Evolutionary conservation across 2,329 filamentous ascomycete genomes (phyloP).

Genomic region (Fusarium nygamai): DNA sequence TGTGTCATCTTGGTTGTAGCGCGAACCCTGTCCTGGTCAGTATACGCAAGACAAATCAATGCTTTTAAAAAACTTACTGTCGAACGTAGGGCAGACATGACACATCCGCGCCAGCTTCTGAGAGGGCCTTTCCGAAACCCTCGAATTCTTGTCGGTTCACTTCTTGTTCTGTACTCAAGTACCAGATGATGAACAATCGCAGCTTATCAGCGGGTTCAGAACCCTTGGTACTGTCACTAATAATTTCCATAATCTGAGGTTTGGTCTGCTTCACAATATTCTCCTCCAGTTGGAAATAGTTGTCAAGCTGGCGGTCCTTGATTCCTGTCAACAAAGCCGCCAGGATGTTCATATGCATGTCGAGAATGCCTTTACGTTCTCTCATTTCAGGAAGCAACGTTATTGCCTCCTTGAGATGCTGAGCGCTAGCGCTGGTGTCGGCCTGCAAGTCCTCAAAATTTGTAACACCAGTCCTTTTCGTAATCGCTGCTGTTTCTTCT

Average conservation of each 20-base stretch:
- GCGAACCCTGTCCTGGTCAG: conserved; percentile 70
- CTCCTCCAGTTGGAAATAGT: conserved; percentile 95
- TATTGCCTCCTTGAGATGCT: conserved; percentile 95
- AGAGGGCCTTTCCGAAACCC: conserved; percentile 85
- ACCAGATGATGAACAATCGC: conserved; percentile 96
- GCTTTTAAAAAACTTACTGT: conserved; percentile 65
- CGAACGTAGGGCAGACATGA: conserved; percentile 85
- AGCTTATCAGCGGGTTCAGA: conserved; percentile 89
- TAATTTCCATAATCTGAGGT: conserved; percentile 84
- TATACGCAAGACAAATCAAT: not conserved
- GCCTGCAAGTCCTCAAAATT: conserved; percentile 93
- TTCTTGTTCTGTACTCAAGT: conserved; percentile 91
- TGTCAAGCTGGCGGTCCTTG: conserved; percentile 93
- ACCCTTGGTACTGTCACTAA: conserved; percentile 84
- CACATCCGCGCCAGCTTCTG: conserved; percentile 77
- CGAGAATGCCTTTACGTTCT: conserved; percentile 90
- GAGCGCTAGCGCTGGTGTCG: conserved; percentile 87
- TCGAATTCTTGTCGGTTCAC: conserved; percentile 84
- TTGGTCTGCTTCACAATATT: conserved; percentile 92
- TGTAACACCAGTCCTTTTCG: conserved; percentile 91
- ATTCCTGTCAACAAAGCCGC: conserved; percentile 81
- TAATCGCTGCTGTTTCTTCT: conserved; percentile 93
- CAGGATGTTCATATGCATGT: conserved; percentile 99
- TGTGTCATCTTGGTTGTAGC: conserved; percentile 98
- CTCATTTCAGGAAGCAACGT: conserved; percentile 90